Base-by-base conservation (phyloP, 176 grass and related monocot species). In the Oryza meridionalis region DNA sequence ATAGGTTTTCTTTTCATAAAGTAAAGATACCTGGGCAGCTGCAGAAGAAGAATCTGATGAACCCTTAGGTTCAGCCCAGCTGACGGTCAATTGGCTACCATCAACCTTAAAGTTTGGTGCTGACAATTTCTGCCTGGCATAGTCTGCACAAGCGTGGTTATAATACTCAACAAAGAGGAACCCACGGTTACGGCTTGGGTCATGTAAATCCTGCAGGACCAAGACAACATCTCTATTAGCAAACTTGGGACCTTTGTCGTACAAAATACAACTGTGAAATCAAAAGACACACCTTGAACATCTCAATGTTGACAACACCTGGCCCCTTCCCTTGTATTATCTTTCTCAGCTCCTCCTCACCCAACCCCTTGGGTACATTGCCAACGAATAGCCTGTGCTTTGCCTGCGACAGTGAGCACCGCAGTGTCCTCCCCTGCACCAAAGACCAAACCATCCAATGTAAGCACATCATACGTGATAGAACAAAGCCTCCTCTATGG, bases 81-180 rank as follows among this genome's bases (percentile, higher is more conserved):
- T 94, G 38, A 99, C 82, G 63, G 96, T 96, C 75, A 95, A 66
- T 76, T 92, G 92, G 83, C 91, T 99, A 71, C 96, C 93, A 75
- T 99, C 91, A 77, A 99, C 89, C 78, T 96, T 99, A 83, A 99
- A 99, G 59, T 68, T 55, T 76, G 88, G 73, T 69, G 82, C 88
- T 24, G 93, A 89, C 53, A 99, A 84, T 38, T 94, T 99, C 77
- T 77, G 85, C 75, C 84, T 85, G 37, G 93, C 76, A 80, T 96
- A 93, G 55, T 96, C 93, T 67, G 96, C 96, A 31, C 93, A 99
- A 40, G 93, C 96, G 58, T 96, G 85, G 78, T 99, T 99, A 78
- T 96, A 92, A 50, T 93, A 99, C 81, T 99, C 96, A 45, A 96
- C 91, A 77, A 99, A 99, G 46, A 96, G 89, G 74, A 99, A 99